phyloP scores from a whole-genome alignment of 2,329 filamentous ascomycete species.

The Aschersonia sp. region DNA sequence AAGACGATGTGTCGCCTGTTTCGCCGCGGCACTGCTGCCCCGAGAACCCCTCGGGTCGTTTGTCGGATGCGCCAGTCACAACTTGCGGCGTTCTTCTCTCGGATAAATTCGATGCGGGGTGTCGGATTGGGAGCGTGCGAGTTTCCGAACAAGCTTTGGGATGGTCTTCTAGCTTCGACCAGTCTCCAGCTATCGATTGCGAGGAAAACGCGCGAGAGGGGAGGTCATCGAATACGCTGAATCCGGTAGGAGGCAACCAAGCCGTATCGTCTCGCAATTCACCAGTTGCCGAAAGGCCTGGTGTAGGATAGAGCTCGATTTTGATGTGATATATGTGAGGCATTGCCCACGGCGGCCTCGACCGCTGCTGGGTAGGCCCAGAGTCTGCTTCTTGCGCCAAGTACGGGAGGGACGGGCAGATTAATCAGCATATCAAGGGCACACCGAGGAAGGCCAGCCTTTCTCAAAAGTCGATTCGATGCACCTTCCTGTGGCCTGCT shows the following conservation, averaged over 20 bases:
- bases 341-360: conserved; percentile 21
- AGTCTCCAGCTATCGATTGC: background rate
- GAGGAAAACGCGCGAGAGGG: conserved; percentile 14
- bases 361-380: too few relatives aligned
- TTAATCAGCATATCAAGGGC: too few relatives aligned
- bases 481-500: too few relatives aligned
- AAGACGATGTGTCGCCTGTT: too few relatives aligned
- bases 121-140: background rate
- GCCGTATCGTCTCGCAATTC: conserved; percentile 9
- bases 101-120: conserved; percentile 21
- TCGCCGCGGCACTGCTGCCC: too few relatives aligned
- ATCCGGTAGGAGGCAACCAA: conserved; percentile 35
- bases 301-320: conserved; percentile 45
- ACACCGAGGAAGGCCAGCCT: too few relatives aligned
- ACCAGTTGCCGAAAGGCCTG: conserved; percentile 16
- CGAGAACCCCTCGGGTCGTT: conserved; percentile 16
- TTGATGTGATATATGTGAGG: conserved; percentile 54
- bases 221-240: conserved; percentile 40
- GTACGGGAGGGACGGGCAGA: too few relatives aligned
- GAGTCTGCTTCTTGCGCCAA: too few relatives aligned
- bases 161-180: background rate
- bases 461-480: too few relatives aligned
- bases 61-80: conserved; percentile 13
- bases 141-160: background rate
- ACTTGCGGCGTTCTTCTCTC: conserved; percentile 33